Percentiles rank a stretch among this genome's conserved stretches.
These are phyloP conservation scores for Calonectria montana DNA, from an alignment of 2,329 filamentous ascomycete genomes.

Conservation along the genomic window DNA sequence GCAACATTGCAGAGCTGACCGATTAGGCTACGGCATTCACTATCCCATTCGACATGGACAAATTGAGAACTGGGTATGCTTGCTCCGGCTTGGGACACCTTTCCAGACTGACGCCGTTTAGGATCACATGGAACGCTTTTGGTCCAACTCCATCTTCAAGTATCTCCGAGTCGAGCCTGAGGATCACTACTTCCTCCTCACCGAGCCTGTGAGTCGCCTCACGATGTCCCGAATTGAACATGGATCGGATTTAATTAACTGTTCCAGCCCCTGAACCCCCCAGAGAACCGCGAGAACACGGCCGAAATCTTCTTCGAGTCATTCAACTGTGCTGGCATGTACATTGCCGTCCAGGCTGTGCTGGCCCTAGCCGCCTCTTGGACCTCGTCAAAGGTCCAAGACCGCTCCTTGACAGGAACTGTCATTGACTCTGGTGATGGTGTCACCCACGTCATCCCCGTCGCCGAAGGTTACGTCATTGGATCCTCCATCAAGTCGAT, in stretches of 20 bases:
- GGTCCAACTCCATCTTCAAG: slow-evolving; percentile 99
- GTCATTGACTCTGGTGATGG: slow-evolving; percentile 99
- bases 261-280: slow-evolving; percentile 88
- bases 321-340: slow-evolving; percentile 98
- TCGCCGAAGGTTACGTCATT: slow-evolving; percentile 98
- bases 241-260: slow-evolving; percentile 24
- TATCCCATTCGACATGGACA: slow-evolving; percentile 98
- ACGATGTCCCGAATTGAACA: not conserved
- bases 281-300: slow-evolving; percentile 98
- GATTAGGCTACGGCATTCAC: slow-evolving; percentile 88
- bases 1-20: slow-evolving; percentile 34
- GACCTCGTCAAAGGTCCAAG: slow-evolving; percentile 98
- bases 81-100: not conserved
- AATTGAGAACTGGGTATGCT: slow-evolving; percentile 94
- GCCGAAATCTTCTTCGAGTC: slow-evolving; percentile 99
- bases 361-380: slow-evolving; percentile 96
- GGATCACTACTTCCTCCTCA: slow-evolving; percentile 98
- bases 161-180: slow-evolving; percentile 98
- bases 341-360: slow-evolving; percentile 98
- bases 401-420: slow-evolving; percentile 94
- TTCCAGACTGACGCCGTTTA: slow-evolving; percentile 54
- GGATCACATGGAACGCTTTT: slow-evolving; percentile 99
- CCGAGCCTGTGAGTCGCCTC: slow-evolving; percentile 81
- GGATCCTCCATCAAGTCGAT: slow-evolving; percentile 99
- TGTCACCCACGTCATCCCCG: slow-evolving; percentile 98